Evolutionary conservation across 2,329 filamentous ascomycete genomes (phyloP).

Genomic region (Verticillium tricorpus): DNA sequence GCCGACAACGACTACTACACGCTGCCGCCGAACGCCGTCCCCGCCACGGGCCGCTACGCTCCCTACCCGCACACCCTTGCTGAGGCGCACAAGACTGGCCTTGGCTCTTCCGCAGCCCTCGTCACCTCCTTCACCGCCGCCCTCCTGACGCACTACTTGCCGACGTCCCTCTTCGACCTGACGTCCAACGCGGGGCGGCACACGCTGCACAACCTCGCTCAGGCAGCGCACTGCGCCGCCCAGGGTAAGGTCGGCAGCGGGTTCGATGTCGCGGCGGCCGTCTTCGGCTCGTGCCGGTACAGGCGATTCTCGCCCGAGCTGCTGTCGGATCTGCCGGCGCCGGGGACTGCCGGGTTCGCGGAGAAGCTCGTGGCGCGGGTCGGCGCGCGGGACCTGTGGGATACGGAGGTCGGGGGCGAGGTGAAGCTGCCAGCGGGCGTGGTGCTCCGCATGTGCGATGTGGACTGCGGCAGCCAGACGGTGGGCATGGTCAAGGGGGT

Average conservation of each 20-base stretch:
- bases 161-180: constrained; percentile 52
- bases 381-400: constrained; percentile 64
- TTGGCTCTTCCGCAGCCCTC: constrained; percentile 90
- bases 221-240: constrained; percentile 89
- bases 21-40: constrained; percentile 32
- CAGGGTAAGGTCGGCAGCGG: constrained; percentile 96
- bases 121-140: constrained; percentile 83
- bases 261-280: constrained; percentile 90
- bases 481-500: constrained; percentile 95
- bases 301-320: constrained; percentile 83
- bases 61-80: constrained; percentile 72
- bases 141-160: constrained; percentile 71
- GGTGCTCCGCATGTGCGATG: constrained; percentile 87
- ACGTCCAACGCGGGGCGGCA: constrained; percentile 46
- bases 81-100: constrained; percentile 88
- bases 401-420: constrained; percentile 69
- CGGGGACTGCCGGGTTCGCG: constrained; percentile 63
- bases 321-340: constrained; percentile 62
- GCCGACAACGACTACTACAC: constrained; percentile 98
- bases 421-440: constrained; percentile 70
- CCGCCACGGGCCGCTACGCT: constrained; percentile 56
- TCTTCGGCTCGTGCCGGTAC: constrained; percentile 89
- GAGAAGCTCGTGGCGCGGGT: constrained; percentile 61
- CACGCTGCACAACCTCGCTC: constrained; percentile 84
- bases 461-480: constrained; percentile 89